Conservation (phyloP, 1,139 yeast species). For the Pichia sp. region DNA sequence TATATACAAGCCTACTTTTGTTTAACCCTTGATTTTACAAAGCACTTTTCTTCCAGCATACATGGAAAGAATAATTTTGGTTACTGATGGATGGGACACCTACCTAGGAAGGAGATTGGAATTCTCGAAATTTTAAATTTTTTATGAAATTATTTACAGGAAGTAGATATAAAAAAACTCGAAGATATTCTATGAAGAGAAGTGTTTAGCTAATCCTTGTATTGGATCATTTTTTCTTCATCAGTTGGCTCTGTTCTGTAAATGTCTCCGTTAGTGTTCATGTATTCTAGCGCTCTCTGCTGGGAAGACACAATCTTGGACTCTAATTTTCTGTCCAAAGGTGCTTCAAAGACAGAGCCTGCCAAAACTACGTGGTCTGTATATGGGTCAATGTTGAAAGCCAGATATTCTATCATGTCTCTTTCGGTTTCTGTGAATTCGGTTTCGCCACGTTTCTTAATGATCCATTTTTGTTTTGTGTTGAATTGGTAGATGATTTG, state of each 20-base stretch:
- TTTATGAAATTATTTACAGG: background rate
- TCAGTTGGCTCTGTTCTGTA: constrained; percentile 38
- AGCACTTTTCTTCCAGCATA: background rate
- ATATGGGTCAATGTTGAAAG: constrained; percentile 70
- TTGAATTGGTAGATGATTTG: constrained; percentile 75
- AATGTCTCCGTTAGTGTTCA: constrained; percentile 50
- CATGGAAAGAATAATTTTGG: background rate
- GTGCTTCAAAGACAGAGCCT: constrained; percentile 76
- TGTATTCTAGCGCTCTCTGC: constrained; percentile 36
- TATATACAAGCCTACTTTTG: background rate
- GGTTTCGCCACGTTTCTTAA: constrained; percentile 44
- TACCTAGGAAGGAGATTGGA: too few species aligned
- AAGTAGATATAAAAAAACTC: background rate
- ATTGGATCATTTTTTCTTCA: constrained; percentile 18
- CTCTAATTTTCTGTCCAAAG: constrained; percentile 33
- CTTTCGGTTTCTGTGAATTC: constrained; percentile 41
- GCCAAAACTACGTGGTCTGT: constrained; percentile 62
- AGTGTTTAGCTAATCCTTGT: constrained; percentile 9
- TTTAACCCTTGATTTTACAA: background rate
- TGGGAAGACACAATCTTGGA: constrained; percentile 28
- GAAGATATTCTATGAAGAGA: background rate
- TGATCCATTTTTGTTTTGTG: constrained; percentile 64
- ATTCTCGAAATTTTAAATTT: too few species aligned
- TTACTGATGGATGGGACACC: background rate
- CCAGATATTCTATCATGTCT: constrained; percentile 68